A percentile compares a stretch with the other conserved stretches of the same genome.
Conservation (phyloP, 2,329 filamentous ascomycete species). For the Penicillium sp. region DNA sequence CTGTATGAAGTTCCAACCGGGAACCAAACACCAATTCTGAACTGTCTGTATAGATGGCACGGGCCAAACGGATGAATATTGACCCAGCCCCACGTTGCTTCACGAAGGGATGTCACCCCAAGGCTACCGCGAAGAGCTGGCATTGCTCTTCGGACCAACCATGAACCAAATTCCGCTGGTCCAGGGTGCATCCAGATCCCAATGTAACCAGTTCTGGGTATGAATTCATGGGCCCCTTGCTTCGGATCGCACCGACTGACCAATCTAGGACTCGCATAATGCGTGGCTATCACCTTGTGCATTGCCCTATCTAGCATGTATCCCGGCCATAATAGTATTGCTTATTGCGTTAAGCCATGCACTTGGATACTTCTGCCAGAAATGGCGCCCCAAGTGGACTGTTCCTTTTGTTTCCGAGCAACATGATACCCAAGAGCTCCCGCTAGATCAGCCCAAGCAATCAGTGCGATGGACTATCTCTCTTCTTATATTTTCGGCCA, state of each 20-base stretch:
- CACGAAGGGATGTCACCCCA: neutral
- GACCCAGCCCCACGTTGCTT: conserved; percentile 6
- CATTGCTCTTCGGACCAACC: conserved; percentile 9
- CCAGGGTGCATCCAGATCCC: neutral
- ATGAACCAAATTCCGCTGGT: conserved; percentile 21
- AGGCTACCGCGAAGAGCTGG: neutral
- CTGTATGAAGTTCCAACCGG: too few species aligned
- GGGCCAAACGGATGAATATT: conserved; percentile 10
- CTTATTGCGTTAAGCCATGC: conserved; percentile 32
- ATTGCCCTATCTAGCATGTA: conserved; percentile 34
- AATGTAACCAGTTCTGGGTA: conserved; percentile 25
- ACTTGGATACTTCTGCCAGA: conserved; percentile 23
- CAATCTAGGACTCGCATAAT: conserved; percentile 37
- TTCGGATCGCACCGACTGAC: conserved; percentile 13
- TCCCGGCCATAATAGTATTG: conserved; percentile 30
- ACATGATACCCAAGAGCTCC: conserved; percentile 30
- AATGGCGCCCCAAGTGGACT: conserved; percentile 51
- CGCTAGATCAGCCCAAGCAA: conserved; percentile 32
- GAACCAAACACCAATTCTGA: neutral
- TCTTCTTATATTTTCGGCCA: conserved; percentile 41
- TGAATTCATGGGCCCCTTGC: conserved; percentile 2
- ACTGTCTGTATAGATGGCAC: conserved; percentile 2
- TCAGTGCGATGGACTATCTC: conserved; percentile 36
- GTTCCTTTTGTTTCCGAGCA: conserved; percentile 53
- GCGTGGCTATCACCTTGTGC: conserved; percentile 39